Evolutionary conservation across 805 yeast species (phyloP).

Genomic region (Barnettozyma wickerhamii): DNA sequence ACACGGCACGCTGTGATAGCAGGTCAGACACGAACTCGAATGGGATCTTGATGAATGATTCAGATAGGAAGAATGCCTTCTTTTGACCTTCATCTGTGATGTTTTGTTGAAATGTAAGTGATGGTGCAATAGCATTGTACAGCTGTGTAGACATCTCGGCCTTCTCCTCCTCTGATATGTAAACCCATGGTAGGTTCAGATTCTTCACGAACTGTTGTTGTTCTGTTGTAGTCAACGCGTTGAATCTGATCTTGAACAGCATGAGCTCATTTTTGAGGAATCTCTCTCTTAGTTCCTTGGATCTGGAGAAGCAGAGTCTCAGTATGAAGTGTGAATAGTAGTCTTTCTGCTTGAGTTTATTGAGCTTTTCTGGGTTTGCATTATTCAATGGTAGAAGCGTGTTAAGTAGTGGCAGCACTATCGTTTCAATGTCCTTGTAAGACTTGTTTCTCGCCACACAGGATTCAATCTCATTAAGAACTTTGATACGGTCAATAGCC

Average conservation of each 20-base stretch:
- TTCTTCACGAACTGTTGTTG: conserved; percentile 65
- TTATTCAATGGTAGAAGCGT: conserved; percentile 61
- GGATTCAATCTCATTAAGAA: conserved; percentile 81
- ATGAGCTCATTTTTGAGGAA: conserved; percentile 73
- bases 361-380: conserved; percentile 29
- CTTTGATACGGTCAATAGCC: conserved; percentile 89
- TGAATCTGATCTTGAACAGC: conserved; percentile 71
- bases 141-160: conserved; percentile 42
- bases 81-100: conserved; percentile 40
- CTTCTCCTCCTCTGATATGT: conserved; percentile 62
- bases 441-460: conserved; percentile 60
- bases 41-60: conserved; percentile 76
- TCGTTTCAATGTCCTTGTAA: conserved; percentile 58
- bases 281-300: conserved; percentile 75
- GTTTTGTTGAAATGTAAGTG: conserved; percentile 30
- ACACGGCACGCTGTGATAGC: conserved; percentile 68
- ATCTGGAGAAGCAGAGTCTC: conserved; percentile 84
- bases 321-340: conserved; percentile 88
- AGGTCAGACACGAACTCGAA: conserved; percentile 82
- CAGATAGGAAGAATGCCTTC: conserved; percentile 48
- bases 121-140: conserved; percentile 47
- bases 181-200: conserved; percentile 68
- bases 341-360: conserved; percentile 67
- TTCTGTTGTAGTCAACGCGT: conserved; percentile 56
- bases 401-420: conserved; percentile 61